A percentile compares a stretch with the other conserved stretches of the same genome.
Evolutionary conservation across 768 basidiomycete genomes (phyloP).

Genomic region (Sarcodon aspratus): DNA sequence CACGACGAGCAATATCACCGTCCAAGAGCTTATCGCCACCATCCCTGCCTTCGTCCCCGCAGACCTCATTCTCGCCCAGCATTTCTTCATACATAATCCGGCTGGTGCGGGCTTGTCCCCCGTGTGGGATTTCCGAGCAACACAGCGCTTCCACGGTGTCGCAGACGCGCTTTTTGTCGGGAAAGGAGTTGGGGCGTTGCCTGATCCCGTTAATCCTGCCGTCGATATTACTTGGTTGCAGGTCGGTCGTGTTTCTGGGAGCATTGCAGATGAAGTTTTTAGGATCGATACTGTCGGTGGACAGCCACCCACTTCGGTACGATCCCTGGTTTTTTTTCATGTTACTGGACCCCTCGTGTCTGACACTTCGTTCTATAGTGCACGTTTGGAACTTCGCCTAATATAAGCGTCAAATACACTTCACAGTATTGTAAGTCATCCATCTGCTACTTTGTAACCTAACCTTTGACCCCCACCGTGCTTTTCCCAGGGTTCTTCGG

Average conservation of each 20-base stretch:
- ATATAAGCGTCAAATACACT: constrained; percentile 37
- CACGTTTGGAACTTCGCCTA: constrained; percentile 22
- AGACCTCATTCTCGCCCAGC: constrained; percentile 28
- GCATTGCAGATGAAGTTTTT: constrained; percentile 38
- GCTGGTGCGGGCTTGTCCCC: constrained; percentile 31
- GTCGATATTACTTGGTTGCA: constrained; percentile 46
- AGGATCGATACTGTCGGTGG: constrained; percentile 42
- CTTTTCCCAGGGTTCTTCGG: constrained; percentile 4
- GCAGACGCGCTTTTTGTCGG: constrained; percentile 35
- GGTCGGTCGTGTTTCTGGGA: constrained; percentile 33
- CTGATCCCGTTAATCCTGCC: constrained; percentile 25
- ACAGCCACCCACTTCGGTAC: constrained; percentile 37
- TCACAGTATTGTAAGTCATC: constrained; percentile 37
- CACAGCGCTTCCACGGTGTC: constrained; percentile 28
- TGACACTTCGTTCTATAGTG: constrained; percentile 7
- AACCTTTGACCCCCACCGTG: not conserved
- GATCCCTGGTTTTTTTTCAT: constrained; percentile 6
- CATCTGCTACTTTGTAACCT: not conserved
- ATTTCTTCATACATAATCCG: constrained; percentile 45
- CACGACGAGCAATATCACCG: constrained; percentile 8
- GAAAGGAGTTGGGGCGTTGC: constrained; percentile 27
- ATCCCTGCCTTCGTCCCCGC: constrained; percentile 6
- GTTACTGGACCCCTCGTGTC: not conserved
- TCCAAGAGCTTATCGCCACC: constrained; percentile 7
- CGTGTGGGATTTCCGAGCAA: constrained; percentile 42